Percentiles rank a stretch among this genome's conserved stretches.
These are phyloP conservation scores for Meripilus lineatus DNA, from an alignment of 1,284 basidiomycete genomes.

Conservation along the genomic window DNA sequence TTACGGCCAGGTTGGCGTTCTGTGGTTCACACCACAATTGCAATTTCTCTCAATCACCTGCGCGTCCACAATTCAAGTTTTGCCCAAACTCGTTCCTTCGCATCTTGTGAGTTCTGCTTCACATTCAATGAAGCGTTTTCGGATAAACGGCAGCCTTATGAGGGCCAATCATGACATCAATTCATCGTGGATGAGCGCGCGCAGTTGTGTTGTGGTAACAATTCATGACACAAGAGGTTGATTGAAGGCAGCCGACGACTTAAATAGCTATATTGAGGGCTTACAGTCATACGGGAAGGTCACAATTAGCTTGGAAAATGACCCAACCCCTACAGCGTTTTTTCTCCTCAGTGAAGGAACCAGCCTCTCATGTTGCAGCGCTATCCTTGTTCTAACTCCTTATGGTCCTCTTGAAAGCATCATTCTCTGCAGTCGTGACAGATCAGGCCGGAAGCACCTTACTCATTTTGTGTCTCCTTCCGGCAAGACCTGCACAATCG, in stretches of 20 bases:
- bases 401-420: slow-evolving; percentile 6
- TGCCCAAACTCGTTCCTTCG: background rate
- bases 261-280: slow-evolving; percentile 12
- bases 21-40: too few species aligned
- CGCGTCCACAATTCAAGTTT: too few species aligned
- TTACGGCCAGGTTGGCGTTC: too few species aligned
- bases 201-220: background rate
- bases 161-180: slow-evolving; percentile 3
- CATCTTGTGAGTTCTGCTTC: too few species aligned
- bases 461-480: slow-evolving; percentile 7
- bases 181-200: background rate
- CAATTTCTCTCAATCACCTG: too few species aligned
- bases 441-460: slow-evolving; percentile 8
- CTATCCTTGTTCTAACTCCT: slow-evolving; percentile 8
- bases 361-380: slow-evolving; percentile 1
- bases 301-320: slow-evolving; percentile 3
- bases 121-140: too few species aligned
- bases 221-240: slow-evolving; percentile 2
- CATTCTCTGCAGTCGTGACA: slow-evolving; percentile 12
- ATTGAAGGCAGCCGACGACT: slow-evolving; percentile 6
- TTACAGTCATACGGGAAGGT: slow-evolving; percentile 1
- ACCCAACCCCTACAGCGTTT: slow-evolving; percentile 1
- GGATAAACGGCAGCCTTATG: too few species aligned
- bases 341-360: slow-evolving; percentile 8
- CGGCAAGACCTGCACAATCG: slow-evolving; percentile 8